phyloP scores from a whole-genome alignment of 1,139 yeast genomes.

The Yamadazyma sp. region DNA sequence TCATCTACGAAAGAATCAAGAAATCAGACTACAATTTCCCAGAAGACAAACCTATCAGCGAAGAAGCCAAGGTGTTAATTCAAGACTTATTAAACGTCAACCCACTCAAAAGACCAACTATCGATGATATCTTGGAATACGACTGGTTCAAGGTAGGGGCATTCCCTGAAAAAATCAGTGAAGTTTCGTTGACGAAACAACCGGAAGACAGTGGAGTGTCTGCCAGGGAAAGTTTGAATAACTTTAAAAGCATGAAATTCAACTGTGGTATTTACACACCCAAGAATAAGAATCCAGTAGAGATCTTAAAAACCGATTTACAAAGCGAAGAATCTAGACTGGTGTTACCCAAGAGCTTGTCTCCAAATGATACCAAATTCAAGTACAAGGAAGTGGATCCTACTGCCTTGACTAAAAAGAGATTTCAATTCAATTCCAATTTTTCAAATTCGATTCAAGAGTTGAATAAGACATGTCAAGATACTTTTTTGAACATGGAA shows the following conservation, averaged over 20 bases:
- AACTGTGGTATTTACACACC: conserved; percentile 63
- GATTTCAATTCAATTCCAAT: conserved; percentile 43
- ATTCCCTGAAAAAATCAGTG: conserved; percentile 74
- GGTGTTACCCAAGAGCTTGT: conserved; percentile 81
- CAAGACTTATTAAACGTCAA: conserved; percentile 70
- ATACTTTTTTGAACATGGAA: conserved; percentile 44
- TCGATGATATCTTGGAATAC: conserved; percentile 76
- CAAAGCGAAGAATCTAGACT: conserved; percentile 69
- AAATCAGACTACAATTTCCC: conserved; percentile 83
- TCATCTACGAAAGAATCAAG: conserved; percentile 90
- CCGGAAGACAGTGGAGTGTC: conserved; percentile 62
- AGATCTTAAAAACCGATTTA: conserved; percentile 67
- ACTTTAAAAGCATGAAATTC: conserved; percentile 67
- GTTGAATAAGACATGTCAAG: conserved; percentile 40
- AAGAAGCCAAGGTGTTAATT: conserved; percentile 72
- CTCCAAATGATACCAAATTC: conserved; percentile 88
- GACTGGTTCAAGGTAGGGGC: conserved; percentile 77
- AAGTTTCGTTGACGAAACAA: conserved; percentile 55
- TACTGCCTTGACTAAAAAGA: conserved; percentile 35
- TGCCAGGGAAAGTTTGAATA: conserved; percentile 62
- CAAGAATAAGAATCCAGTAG: conserved; percentile 61
- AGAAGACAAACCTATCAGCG: conserved; percentile 63
- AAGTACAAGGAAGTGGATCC: conserved; percentile 77
- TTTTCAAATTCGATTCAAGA: conserved; percentile 41
- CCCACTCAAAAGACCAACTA: conserved; percentile 79